Percentiles rank a stretch among this genome's conserved stretches.
Evolutionary conservation across 2,329 filamentous ascomycete species (phyloP).

Genomic region (Diaporthe australafricana): DNA sequence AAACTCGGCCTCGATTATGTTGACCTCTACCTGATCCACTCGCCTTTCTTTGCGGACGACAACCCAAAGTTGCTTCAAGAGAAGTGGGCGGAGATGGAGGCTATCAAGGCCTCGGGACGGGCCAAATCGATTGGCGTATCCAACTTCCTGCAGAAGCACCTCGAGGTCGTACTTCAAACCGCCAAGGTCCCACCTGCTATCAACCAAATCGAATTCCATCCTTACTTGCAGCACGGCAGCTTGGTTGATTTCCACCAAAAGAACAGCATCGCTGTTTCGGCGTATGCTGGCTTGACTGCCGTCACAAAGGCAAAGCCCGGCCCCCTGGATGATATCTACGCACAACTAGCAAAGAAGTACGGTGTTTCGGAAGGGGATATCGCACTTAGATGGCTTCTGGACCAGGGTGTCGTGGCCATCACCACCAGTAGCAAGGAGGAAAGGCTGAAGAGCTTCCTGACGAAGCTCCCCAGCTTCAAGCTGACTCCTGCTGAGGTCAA

Average conservation of each 20-base stretch:
- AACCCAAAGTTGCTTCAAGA: constrained; percentile 65
- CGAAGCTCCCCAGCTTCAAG: constrained; percentile 65
- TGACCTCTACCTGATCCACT: constrained; percentile 76
- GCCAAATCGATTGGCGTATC: constrained; percentile 81
- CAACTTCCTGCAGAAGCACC: constrained; percentile 73
- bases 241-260: constrained; percentile 54
- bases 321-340: constrained; percentile 64
- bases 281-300: constrained; percentile 45
- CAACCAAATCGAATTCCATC: constrained; percentile 87
- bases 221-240: constrained; percentile 74
- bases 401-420: constrained; percentile 68
- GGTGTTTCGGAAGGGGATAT: constrained; percentile 64
- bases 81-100: constrained; percentile 71
- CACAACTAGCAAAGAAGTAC: constrained; percentile 61
- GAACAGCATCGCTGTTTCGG: constrained; percentile 51
- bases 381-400: constrained; percentile 67
- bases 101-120: constrained; percentile 74
- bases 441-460: constrained; percentile 66
- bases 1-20: constrained; percentile 78
- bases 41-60: constrained; percentile 62
- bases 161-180: constrained; percentile 67
- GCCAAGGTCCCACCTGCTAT: constrained; percentile 73
- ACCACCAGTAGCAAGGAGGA: constrained; percentile 71
- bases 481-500: constrained; percentile 69
- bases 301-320: constrained; percentile 61